phyloP scores from a whole-genome alignment of 1,139 yeast genomes.

The Protomyces inouyei region DNA sequence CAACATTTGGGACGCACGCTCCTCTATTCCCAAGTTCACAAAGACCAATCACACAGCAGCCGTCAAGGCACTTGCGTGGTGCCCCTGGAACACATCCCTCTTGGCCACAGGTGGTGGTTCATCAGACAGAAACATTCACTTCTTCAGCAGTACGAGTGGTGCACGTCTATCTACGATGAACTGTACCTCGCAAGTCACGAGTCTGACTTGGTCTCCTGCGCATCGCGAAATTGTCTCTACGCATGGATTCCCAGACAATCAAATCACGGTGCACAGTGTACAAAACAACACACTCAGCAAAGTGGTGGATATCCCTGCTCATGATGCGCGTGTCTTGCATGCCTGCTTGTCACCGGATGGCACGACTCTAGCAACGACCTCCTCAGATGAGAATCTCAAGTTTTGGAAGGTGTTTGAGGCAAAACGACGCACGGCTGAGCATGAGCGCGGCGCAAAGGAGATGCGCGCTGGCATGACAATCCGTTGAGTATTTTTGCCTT shows the following conservation, averaged over 20 bases:
- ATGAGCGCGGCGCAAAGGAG: slow-evolving; percentile 15
- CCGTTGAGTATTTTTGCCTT: slow-evolving; percentile 31
- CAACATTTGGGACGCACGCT: slow-evolving; percentile 89
- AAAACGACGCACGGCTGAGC: slow-evolving; percentile 33
- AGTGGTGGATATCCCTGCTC: slow-evolving; percentile 87
- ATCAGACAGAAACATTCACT: slow-evolving; percentile 80
- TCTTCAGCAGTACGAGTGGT: slow-evolving; percentile 94
- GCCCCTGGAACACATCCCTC: slow-evolving; percentile 76
- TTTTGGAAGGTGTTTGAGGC: slow-evolving; percentile 87
- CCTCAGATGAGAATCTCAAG: slow-evolving; percentile 93
- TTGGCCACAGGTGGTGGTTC: slow-evolving; percentile 97
- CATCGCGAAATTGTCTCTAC: slow-evolving; percentile 87
- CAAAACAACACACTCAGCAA: slow-evolving; percentile 53
- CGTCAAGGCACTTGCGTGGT: slow-evolving; percentile 93
- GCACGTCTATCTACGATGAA: slow-evolving; percentile 79
- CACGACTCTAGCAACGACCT: slow-evolving; percentile 84
- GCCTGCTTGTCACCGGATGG: slow-evolving; percentile 88
- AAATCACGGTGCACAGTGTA: slow-evolving; percentile 76
- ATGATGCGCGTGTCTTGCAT: slow-evolving; percentile 79
- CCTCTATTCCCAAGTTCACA: slow-evolving; percentile 64
- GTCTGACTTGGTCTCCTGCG: slow-evolving; percentile 81
- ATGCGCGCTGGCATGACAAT: slow-evolving; percentile 26
- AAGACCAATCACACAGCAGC: slow-evolving; percentile 87
- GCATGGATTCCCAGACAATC: slow-evolving; percentile 88
- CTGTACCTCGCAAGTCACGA: slow-evolving; percentile 90